Evolutionary conservation across 2,329 filamentous ascomycete species (phyloP).

Genomic region (Exutisphaerella laricina): DNA sequence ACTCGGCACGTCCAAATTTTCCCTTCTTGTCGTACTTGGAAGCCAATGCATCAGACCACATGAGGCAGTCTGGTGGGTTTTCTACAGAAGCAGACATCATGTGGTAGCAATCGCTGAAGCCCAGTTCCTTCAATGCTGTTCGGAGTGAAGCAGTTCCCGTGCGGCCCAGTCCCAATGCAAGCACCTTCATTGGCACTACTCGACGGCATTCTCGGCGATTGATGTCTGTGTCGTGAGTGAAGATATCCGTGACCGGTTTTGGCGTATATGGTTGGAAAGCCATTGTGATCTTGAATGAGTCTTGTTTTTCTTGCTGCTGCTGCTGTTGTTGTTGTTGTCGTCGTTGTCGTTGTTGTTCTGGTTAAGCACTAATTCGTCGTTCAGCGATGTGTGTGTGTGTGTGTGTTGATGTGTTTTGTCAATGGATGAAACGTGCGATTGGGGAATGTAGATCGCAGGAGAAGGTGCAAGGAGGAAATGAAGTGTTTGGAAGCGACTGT

Average conservation of each 20-base stretch:
- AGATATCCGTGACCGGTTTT: constrained; percentile 54
- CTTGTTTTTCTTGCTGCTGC: too few relatives aligned
- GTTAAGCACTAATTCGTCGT: constrained; percentile 2
- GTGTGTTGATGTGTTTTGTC: not conserved
- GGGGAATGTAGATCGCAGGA: not conserved
- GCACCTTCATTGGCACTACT: constrained; percentile 65
- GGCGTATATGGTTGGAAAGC: constrained; percentile 39
- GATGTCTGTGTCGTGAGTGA: constrained; percentile 62
- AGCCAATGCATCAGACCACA: constrained; percentile 64
- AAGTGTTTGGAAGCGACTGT: not conserved
- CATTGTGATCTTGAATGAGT: constrained; percentile 24
- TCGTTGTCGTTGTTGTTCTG: not conserved
- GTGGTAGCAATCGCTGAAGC: constrained; percentile 65
- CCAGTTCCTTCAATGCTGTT: constrained; percentile 59
- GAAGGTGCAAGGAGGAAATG: not conserved
- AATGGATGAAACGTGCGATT: not conserved
- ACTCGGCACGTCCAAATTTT: constrained; percentile 60
- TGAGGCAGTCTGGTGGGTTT: constrained; percentile 60
- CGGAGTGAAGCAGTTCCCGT: constrained; percentile 67
- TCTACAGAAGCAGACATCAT: constrained; percentile 67
- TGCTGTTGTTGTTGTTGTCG: too few relatives aligned
- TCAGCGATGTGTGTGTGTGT: constrained; percentile 8
- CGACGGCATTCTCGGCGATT: constrained; percentile 61
- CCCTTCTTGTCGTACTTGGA: constrained; percentile 59
- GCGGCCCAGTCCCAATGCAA: constrained; percentile 62